A percentile compares a stretch with the other conserved stretches of the same genome.
Conservation (phyloP, 257 asterid species). For the Solanum dulcamara region DNA sequence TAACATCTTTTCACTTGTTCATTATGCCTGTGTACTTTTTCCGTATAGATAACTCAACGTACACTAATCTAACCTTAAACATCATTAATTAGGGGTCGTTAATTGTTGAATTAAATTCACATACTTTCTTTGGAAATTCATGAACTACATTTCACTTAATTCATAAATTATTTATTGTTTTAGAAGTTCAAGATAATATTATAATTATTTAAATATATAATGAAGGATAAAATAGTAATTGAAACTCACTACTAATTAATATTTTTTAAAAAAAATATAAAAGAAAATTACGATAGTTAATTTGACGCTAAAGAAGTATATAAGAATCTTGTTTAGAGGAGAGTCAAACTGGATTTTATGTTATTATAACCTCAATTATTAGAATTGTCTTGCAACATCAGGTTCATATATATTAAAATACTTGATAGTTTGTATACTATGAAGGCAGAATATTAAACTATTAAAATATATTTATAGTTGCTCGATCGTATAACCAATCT, state of each 20-base stretch:
- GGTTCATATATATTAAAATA: background rate
- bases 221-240: background rate
- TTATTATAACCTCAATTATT: background rate
- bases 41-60: too few species aligned
- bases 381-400: background rate
- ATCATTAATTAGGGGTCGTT: too few species aligned
- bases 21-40: background rate
- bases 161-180: background rate
- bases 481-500: background rate
- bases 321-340: background rate
- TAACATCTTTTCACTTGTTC: background rate
- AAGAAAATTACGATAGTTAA: too few species aligned
- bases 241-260: background rate
- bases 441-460: background rate
- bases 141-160: too few species aligned
- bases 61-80: background rate
- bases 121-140: too few species aligned
- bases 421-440: background rate
- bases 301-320: background rate
- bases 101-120: too few species aligned
- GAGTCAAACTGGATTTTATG: background rate
- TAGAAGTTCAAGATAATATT: background rate
- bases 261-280: too few species aligned
- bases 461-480: background rate
- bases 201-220: background rate